Percentiles rank a stretch among this genome's conserved stretches.
phyloP scores from a whole-genome alignment of 768 basidiomycete species.

The Mycena sanguinolenta region DNA sequence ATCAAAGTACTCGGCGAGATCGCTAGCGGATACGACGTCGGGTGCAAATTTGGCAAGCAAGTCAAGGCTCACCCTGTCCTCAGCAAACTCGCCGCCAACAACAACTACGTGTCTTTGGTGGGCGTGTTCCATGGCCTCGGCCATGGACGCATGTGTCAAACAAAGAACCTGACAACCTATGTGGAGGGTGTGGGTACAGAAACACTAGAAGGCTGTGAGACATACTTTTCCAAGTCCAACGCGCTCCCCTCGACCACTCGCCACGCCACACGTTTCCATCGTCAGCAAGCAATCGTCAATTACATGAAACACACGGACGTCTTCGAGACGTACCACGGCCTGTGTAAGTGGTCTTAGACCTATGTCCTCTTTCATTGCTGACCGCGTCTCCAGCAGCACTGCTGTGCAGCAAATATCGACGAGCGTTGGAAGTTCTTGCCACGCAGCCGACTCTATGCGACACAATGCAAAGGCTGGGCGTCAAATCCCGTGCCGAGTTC shows the following conservation, averaged over 20 bases:
- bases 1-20: not conserved
- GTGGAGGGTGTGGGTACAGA: not conserved
- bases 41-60: not conserved
- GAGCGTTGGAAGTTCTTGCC: not conserved
- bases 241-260: not conserved
- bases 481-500: slow-evolving; percentile 4
- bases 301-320: not conserved
- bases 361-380: not conserved
- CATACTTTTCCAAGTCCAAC: not conserved
- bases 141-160: not conserved
- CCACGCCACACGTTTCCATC: not conserved
- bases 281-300: not conserved
- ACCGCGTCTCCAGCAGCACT: not conserved
- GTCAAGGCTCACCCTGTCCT: not conserved
- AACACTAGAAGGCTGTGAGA: not conserved
- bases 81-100: not conserved
- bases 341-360: not conserved
- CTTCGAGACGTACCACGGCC: not conserved
- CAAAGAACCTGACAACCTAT: not conserved
- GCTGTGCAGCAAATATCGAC: not conserved
- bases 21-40: not conserved
- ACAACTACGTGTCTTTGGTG: not conserved
- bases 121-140: not conserved
- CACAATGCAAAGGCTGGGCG: not conserved
- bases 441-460: not conserved